Conservation (phyloP, 2,329 filamentous ascomycete genomes). For the Nectriaceae sp. region DNA sequence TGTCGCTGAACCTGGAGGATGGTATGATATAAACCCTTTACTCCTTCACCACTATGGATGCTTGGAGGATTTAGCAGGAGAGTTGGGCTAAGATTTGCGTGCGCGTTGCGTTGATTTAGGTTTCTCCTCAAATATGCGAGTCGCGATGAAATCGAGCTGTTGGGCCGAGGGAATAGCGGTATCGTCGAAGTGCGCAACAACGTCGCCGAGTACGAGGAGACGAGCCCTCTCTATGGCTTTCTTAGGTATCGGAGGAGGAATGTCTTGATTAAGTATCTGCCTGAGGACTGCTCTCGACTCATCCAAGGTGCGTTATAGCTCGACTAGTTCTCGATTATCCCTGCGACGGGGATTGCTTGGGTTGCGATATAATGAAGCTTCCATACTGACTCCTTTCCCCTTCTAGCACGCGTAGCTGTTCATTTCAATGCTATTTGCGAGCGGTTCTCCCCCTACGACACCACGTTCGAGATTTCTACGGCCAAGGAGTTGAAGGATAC, state of each 20-base stretch:
- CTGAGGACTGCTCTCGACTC: constrained; percentile 85
- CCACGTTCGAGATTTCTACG: constrained; percentile 73
- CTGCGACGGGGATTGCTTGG: not conserved
- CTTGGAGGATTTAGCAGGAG: too few species aligned
- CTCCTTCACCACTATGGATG: constrained; percentile 16
- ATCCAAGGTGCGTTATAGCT: constrained; percentile 77
- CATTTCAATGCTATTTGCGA: constrained; percentile 70
- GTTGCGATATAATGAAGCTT: too few species aligned
- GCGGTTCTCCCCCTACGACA: constrained; percentile 82
- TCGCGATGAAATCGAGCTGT: constrained; percentile 82
- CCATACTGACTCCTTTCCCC: constrained; percentile 13
- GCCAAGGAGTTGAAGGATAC: constrained; percentile 84
- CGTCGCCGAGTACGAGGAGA: constrained; percentile 78
- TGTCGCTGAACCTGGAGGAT: constrained; percentile 84
- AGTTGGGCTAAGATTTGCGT: constrained; percentile 19
- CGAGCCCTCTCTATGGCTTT: constrained; percentile 89
- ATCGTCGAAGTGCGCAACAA: constrained; percentile 80
- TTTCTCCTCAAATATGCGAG: constrained; percentile 90
- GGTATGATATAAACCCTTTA: constrained; percentile 58
- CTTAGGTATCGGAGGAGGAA: constrained; percentile 87
- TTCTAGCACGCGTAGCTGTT: constrained; percentile 75
- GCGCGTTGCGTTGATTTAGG: constrained; percentile 59
- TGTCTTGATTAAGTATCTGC: constrained; percentile 89
- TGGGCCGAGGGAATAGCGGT: constrained; percentile 76
- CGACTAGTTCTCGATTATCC: too few species aligned